Evolutionary conservation across 192 early-diverging fungal species (phyloP).

Genomic region (Coemansia sp.): DNA sequence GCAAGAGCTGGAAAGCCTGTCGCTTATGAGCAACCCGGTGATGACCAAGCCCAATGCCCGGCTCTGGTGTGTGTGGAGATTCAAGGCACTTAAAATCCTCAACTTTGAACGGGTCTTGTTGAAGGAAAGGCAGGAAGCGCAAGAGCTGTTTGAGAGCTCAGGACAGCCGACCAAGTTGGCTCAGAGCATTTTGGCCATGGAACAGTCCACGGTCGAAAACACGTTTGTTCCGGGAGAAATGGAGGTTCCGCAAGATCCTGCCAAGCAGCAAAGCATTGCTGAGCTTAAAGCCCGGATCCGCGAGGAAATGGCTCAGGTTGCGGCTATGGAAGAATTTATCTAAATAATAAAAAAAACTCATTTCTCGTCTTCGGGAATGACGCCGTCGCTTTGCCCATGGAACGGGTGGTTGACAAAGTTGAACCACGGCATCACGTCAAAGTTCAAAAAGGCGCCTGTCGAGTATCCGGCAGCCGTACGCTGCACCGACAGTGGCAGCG

Average conservation of each 20-base stretch:
- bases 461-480: conserved; percentile 63
- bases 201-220: conserved; percentile 49
- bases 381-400: conserved; percentile 59
- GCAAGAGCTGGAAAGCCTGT: conserved; percentile 57
- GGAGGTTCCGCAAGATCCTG: conserved; percentile 3
- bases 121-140: conserved; percentile 76
- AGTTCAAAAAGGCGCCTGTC: conserved; percentile 64
- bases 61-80: conserved; percentile 76
- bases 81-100: conserved; percentile 68
- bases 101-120: conserved; percentile 81
- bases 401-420: conserved; percentile 77
- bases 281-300: conserved; percentile 48
- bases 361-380: conserved; percentile 43
- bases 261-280: conserved; percentile 30
- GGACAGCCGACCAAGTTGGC: conserved; percentile 66
- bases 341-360: conserved; percentile 6
- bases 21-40: conserved; percentile 89
- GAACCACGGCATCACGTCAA: conserved; percentile 69
- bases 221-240: conserved; percentile 86
- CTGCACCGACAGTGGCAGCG: conserved; percentile 59
- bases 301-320: conserved; percentile 44
- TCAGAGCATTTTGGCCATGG: conserved; percentile 62
- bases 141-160: conserved; percentile 67
- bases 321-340: conserved; percentile 50
- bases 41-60: conserved; percentile 78